A percentile compares a stretch with the other conserved stretches of the same genome.
These are phyloP conservation scores for Phanerochaete carnosa DNA, from an alignment of 768 basidiomycete genomes.

Conservation along the genomic window DNA sequence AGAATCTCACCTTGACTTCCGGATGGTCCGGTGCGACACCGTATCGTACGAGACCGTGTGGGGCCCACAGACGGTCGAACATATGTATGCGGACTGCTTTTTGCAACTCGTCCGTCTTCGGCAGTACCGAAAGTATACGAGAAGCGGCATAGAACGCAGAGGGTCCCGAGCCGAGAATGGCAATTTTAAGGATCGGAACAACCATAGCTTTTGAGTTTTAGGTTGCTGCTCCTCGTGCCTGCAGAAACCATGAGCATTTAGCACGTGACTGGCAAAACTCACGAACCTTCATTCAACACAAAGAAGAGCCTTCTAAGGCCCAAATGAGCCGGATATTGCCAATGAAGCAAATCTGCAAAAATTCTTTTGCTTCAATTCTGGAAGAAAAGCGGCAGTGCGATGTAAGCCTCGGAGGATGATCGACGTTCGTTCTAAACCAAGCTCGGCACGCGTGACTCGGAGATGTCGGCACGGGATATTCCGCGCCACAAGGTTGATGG, in stretches of 20 bases:
- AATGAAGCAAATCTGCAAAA: too few relatives aligned
- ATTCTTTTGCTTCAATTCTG: too few relatives aligned
- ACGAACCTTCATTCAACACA: not conserved
- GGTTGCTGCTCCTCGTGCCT: not conserved
- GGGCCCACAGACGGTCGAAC: conserved; percentile 91
- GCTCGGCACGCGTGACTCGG: not conserved
- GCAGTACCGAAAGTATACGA: conserved; percentile 66
- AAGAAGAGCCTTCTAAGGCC: too few relatives aligned
- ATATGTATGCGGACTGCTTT: conserved; percentile 64
- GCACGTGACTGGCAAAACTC: not conserved
- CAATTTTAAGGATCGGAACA: conserved; percentile 53
- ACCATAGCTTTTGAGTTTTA: not conserved
- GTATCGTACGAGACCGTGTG: conserved; percentile 92
- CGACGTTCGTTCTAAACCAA: not conserved
- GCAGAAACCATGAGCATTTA: not conserved
- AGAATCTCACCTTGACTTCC: conserved; percentile 89
- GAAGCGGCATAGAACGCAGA: conserved; percentile 96
- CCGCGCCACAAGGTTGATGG: not conserved
- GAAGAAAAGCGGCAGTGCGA: too few relatives aligned
- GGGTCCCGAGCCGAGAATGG: conserved; percentile 91
- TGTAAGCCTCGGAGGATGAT: not conserved
- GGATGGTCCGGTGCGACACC: conserved; percentile 99
- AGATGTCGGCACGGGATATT: not conserved
- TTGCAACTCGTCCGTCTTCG: conserved; percentile 34
- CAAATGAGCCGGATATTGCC: too few relatives aligned